These are phyloP conservation scores for Nigrospora osmanthi DNA, from an alignment of 2,329 filamentous ascomycete genomes.

Conservation along the genomic window DNA sequence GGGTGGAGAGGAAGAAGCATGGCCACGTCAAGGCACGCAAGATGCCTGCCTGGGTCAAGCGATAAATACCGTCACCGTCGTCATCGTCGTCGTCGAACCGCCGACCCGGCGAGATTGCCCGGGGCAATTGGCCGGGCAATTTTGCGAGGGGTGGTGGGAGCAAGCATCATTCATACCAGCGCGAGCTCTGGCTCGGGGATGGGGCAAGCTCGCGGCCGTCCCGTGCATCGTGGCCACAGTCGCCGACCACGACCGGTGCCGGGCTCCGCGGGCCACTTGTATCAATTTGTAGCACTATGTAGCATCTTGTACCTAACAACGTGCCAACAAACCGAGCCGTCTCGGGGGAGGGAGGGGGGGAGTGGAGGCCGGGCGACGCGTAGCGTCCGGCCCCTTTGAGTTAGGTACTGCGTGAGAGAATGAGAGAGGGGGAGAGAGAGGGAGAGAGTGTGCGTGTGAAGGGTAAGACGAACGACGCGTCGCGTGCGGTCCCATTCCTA, in stretches of 20 bases:
- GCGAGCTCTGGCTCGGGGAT: too few relatives aligned
- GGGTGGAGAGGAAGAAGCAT: conserved; percentile 96
- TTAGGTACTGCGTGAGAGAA: too few relatives aligned
- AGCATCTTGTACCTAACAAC: conserved; percentile 1
- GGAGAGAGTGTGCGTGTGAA: too few relatives aligned
- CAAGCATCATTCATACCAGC: too few relatives aligned
- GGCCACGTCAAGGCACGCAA: conserved; percentile 95
- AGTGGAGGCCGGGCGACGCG: too few relatives aligned
- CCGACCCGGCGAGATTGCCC: not conserved
- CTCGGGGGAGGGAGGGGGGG: too few relatives aligned
- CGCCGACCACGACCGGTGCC: too few relatives aligned
- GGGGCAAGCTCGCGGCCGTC: not conserved
- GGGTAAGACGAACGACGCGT: too few relatives aligned
- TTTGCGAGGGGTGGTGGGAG: conserved; percentile 4
- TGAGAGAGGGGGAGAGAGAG: too few relatives aligned
- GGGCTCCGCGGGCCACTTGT: not conserved
- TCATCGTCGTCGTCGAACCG: conserved; percentile 1
- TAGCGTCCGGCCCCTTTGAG: too few relatives aligned
- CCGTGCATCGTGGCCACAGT: not conserved
- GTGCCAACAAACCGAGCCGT: not conserved
- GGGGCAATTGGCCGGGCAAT: conserved; percentile 1
- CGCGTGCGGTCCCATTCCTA: too few relatives aligned
- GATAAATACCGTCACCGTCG: conserved; percentile 30
- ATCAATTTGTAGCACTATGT: conserved; percentile 3
- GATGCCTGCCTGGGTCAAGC: conserved; percentile 97